These are phyloP conservation scores for Brassica hybrid DNA, from an alignment of 441 rosid genomes.

Conservation along the genomic window DNA sequence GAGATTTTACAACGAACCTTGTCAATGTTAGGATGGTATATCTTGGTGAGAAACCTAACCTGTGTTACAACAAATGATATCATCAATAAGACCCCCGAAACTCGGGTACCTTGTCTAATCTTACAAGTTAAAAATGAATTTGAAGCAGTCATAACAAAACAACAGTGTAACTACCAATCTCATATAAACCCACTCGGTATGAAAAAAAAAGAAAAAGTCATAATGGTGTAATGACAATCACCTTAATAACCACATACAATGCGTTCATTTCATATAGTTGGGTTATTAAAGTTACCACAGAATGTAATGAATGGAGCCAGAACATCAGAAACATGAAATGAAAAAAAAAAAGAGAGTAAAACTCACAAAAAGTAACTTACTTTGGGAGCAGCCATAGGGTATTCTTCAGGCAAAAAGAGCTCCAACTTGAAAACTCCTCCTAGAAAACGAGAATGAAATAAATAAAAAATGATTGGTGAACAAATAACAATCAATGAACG, in stretches of 20 bases:
- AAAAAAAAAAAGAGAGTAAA: background rate
- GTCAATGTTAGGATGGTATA: slow-evolving; percentile 86
- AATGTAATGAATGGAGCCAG: background rate
- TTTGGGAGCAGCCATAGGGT: slow-evolving; percentile 99
- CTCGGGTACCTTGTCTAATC: background rate
- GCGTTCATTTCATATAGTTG: background rate
- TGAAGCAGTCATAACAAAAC: background rate
- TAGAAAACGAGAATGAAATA: slow-evolving; percentile 36
- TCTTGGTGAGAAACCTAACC: slow-evolving; percentile 99
- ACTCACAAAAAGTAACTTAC: slow-evolving; percentile 45
- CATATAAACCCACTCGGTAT: background rate
- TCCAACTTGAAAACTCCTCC: slow-evolving; percentile 99
- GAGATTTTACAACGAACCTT: slow-evolving; percentile 37
- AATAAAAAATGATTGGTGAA: background rate
- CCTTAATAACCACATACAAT: background rate
- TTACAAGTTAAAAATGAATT: background rate
- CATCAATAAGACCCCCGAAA: slow-evolving; percentile 1
- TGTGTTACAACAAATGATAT: slow-evolving; percentile 48
- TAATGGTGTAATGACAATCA: background rate
- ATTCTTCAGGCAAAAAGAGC: slow-evolving; percentile 97
- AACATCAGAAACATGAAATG: background rate
- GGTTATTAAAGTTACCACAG: background rate
- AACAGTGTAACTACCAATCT: slow-evolving; percentile 8
- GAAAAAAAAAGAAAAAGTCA: background rate
- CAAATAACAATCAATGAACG: background rate